Evolutionary conservation across 2,329 filamentous ascomycete species (phyloP).

Genomic region (Pochonia chlamydosporia): DNA sequence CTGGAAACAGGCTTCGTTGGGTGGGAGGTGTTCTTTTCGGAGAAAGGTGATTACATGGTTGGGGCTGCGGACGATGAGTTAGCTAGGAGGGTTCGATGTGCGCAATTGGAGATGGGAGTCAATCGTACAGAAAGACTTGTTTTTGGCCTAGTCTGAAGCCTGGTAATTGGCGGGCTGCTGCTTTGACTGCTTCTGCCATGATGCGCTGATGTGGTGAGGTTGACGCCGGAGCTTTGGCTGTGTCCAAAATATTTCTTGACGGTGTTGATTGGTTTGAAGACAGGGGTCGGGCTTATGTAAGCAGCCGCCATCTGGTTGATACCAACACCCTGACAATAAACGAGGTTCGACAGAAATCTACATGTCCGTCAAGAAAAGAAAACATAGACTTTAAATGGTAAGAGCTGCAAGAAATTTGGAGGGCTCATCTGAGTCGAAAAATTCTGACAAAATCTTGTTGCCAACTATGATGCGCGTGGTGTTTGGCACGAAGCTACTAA

Average conservation of each 20-base stretch:
- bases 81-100: background rate
- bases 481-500: no score
- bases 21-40: slow-evolving; percentile 62
- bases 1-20: slow-evolving; percentile 81
- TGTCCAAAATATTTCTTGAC: slow-evolving; percentile 9
- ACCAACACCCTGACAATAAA: no score
- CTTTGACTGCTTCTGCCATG: slow-evolving; percentile 35
- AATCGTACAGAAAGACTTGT: slow-evolving; percentile 49
- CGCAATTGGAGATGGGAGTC: background rate
- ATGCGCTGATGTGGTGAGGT: slow-evolving; percentile 17
- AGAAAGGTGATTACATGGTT: slow-evolving; percentile 76
- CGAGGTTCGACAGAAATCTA: no score
- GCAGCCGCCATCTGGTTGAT: no score
- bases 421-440: no score
- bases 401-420: no score
- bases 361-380: no score
- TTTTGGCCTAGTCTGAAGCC: slow-evolving; percentile 46
- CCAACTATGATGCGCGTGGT: no score
- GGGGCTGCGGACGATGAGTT: slow-evolving; percentile 49
- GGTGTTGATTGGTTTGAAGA: background rate
- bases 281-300: slow-evolving; percentile 6
- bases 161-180: slow-evolving; percentile 31
- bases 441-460: no score
- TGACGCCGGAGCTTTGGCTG: slow-evolving; percentile 11
- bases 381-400: no score